Evolutionary conservation across 495 filamentous ascomycete genomes (phyloP), one percentile per base, ranked within the genome.

Genomic region (Hypoxylon cercidicola): DNA sequence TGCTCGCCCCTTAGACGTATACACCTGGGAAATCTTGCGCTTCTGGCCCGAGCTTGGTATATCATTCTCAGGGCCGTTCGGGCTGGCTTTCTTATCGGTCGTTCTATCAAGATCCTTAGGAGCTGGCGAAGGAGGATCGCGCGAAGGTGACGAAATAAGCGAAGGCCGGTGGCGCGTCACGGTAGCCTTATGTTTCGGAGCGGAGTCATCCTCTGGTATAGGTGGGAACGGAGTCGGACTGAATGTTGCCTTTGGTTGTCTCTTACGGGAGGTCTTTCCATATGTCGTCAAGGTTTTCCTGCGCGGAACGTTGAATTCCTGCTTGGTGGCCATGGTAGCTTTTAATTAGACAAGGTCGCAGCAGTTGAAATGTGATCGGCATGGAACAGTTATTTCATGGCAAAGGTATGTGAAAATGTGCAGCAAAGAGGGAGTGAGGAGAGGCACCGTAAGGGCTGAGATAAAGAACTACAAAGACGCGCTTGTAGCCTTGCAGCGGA

Each of bases 271-370:
- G 25, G 68, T 64, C 34, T 75, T 80, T 35, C 79, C 79, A 59
- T 81, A 81, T 9, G 79, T 81, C 12, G 58, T 72, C 21, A 73
- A 49, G 23, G 66, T 73, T 61, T 66, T 77, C 55, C 74, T 77
- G 49, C 75, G 71, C 25, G 69, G 67, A 57, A 74, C 74, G 52
- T 74, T 73, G 39, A 71, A 69, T 25, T 79, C 77, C 21, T 64
- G 69, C 43, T 68, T 71, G 9, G 45, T 73, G 12, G 70, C 71
- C 77, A 79, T 77, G 47, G 43, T 70, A 2, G 13, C 35, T 57
- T 18, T 10, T 45, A 3, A 20, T 55, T 55, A 18, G 10, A 43
- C 12, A 32, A 37, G 6, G 39, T 52, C 12, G 45, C 23, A 62
- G 39, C 25, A 13, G 57, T 30, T 49, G 25, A n/a, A 44, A 25